Base-by-base conservation (phyloP, 768 basidiomycete species). In the Chalciporus pseudorubinellus region DNA sequence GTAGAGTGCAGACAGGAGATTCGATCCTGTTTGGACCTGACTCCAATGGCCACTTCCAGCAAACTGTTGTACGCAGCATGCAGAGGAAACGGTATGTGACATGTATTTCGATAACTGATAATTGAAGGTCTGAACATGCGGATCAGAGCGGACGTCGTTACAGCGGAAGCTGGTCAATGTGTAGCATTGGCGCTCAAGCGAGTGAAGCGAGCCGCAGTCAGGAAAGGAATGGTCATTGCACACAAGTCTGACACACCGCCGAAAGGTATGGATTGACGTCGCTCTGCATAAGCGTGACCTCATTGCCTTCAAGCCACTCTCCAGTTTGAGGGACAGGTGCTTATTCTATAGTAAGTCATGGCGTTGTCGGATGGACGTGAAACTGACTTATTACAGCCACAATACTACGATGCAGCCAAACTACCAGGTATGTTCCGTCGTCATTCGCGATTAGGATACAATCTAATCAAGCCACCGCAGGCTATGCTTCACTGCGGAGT, bases 191-290 rank as follows among this genome's bases (percentile, higher is more conserved):
- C 95, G 4, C 71, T 99, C 24, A 99, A 98, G 74, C 81, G 92
- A 40, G 85, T 97, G 52, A 79, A 87, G 48, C 75, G 91, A 48
- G 79, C 83, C 8, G 82, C 84, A 19, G 84, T 98, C 9, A 76
- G 95, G 52, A 98, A 98, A 70, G 95, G 95, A 12, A 95, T 95
- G 95, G 91, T 97, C 3, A 73, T 98, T 39, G 85, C 94, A 1
- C 83, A 83, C 50, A 91, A 86, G 68, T 80, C 83, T 2, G 93
- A 95, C 11, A 72, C 72, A 7, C 86, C 82, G 22, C 94, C 94
- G 4, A 80, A 79, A 75, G 88, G 89, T 88, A 60, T 48, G 71
- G 54, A 11, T 4, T 10, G 26, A 31, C 41, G 26, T 28, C 10
- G 9, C 43, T 43, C 24, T 31, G 16, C 21, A 18, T 18, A 29